phyloP scores from a whole-genome alignment of 2,329 filamentous ascomycete genomes.

The Fusarium concolor region DNA sequence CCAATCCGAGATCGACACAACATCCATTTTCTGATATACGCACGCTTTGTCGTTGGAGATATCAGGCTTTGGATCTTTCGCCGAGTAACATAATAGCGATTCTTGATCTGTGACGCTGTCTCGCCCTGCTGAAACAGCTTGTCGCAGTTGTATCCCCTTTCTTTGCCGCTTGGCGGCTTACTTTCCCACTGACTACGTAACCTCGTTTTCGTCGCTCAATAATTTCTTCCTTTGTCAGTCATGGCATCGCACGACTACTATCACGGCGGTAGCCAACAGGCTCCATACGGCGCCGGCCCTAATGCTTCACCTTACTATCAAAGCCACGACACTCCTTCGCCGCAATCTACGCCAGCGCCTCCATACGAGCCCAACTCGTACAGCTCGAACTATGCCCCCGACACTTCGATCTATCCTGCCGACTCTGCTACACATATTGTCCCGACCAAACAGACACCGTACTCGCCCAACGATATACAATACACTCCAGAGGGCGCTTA shows the following conservation, averaged over 20 bases:
- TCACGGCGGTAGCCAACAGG: constrained; percentile 56
- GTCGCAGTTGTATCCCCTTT: constrained; percentile 35
- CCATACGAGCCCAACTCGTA: constrained; percentile 52
- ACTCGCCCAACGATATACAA: constrained; percentile 38
- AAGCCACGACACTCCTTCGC: constrained; percentile 56
- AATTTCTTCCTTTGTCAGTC: constrained; percentile 16
- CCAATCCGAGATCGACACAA: neutral
- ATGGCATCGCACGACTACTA: constrained; percentile 79
- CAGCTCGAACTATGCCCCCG: constrained; percentile 38
- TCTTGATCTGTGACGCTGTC: constrained; percentile 15
- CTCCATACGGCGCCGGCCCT: constrained; percentile 45
- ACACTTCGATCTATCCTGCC: constrained; percentile 36
- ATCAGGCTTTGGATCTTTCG: constrained; percentile 1
- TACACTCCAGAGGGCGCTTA: constrained; percentile 41
- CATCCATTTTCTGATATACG: neutral
- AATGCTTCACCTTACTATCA: constrained; percentile 58
- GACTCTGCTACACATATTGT: constrained; percentile 31
- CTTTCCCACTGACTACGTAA: constrained; percentile 15
- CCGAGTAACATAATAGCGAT: constrained; percentile 5
- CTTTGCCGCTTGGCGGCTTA: constrained; percentile 39
- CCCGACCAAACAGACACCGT: constrained; percentile 38
- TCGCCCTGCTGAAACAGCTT: constrained; percentile 27
- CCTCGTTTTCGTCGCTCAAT: constrained; percentile 20
- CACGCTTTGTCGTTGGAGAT: neutral
- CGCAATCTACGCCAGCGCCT: constrained; percentile 53